Evolutionary conservation across 225 moss, liverwort and hornwort species (phyloP).

Genomic region (Anthoceros angustus): DNA sequence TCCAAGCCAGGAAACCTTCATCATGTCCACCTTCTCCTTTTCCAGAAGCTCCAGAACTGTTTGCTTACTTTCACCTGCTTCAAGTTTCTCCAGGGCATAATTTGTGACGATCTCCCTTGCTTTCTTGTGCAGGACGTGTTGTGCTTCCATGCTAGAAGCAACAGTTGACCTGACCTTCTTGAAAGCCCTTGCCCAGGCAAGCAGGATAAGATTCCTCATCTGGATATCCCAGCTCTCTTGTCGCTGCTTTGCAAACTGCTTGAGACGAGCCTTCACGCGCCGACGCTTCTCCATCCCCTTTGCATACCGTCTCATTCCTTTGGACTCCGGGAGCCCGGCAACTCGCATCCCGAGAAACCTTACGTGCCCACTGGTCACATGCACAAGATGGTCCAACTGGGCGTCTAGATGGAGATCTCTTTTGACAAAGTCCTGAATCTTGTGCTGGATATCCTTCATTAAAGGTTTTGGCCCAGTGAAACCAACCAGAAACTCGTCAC

Average conservation of each 20-base stretch:
- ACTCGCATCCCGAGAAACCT: conserved; percentile 36
- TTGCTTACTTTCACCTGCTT: conserved; percentile 19
- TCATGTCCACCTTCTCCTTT: conserved; percentile 1
- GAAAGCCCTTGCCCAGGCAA: conserved; percentile 38
- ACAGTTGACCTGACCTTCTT: conserved; percentile 28
- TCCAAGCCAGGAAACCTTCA: background rate
- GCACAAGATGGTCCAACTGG: conserved; percentile 24
- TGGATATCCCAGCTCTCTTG: conserved; percentile 41
- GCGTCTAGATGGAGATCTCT: conserved; percentile 38
- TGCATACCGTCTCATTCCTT: conserved; percentile 20
- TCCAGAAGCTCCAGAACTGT: conserved; percentile 8
- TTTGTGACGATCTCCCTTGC: conserved; percentile 12
- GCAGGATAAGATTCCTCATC: conserved; percentile 30
- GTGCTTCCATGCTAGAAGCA: conserved; percentile 27
- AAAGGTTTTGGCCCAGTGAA: conserved; percentile 25
- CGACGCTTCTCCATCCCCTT: conserved; percentile 46
- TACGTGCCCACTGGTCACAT: conserved; percentile 33
- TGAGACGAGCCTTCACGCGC: conserved; percentile 33
- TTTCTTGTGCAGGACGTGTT: conserved; percentile 27
- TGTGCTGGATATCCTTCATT: conserved; percentile 27
- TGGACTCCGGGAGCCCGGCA: conserved; percentile 27
- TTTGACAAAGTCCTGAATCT: conserved; percentile 29
- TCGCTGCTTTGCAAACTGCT: conserved; percentile 24
- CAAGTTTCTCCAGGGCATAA: conserved; percentile 27
- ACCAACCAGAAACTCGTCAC: conserved; percentile 37